Percentiles rank a stretch among this genome's conserved stretches.
These are phyloP conservation scores for Boletus fagicola DNA, from an alignment of 768 basidiomycete genomes.

Conservation along the genomic window DNA sequence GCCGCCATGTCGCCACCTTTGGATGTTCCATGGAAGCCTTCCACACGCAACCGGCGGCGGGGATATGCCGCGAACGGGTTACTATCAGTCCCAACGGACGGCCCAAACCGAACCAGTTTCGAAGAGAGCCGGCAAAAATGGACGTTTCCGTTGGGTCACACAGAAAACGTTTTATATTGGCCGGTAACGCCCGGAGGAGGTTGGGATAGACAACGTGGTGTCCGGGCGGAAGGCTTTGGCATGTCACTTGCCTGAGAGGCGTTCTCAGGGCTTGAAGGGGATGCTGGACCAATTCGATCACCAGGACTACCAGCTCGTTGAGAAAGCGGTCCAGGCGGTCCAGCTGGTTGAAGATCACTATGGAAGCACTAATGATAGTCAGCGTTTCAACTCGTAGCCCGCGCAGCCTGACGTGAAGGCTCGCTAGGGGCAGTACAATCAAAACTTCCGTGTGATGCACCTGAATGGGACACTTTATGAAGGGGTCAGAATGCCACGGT, in stretches of 20 bases:
- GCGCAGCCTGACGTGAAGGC: not conserved
- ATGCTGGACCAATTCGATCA: slow-evolving; percentile 1
- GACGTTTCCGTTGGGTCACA: not conserved
- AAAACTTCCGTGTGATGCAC: not conserved
- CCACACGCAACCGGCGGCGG: slow-evolving; percentile 13
- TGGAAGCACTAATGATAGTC: not conserved
- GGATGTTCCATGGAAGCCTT: slow-evolving; percentile 24
- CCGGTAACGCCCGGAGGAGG: not conserved
- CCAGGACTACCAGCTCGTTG: not conserved
- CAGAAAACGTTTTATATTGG: not conserved
- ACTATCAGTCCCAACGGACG: not conserved
- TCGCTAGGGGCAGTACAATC: not conserved
- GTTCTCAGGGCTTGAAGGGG: slow-evolving; percentile 3
- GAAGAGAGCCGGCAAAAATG: not conserved
- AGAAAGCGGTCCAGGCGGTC: not conserved
- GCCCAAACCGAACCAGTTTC: slow-evolving; percentile 13
- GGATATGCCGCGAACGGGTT: slow-evolving; percentile 8
- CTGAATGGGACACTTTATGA: not conserved
- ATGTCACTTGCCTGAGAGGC: not conserved
- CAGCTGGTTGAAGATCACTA: not conserved
- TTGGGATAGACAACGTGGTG: slow-evolving; percentile 13
- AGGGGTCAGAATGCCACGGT: not conserved
- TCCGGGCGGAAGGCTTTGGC: slow-evolving; percentile 1
- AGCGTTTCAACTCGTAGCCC: not conserved
- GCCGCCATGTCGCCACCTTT: slow-evolving; percentile 9